Conservation (phyloP, 164 flowering plant species). For the Dillenia suffruticosa region DNA sequence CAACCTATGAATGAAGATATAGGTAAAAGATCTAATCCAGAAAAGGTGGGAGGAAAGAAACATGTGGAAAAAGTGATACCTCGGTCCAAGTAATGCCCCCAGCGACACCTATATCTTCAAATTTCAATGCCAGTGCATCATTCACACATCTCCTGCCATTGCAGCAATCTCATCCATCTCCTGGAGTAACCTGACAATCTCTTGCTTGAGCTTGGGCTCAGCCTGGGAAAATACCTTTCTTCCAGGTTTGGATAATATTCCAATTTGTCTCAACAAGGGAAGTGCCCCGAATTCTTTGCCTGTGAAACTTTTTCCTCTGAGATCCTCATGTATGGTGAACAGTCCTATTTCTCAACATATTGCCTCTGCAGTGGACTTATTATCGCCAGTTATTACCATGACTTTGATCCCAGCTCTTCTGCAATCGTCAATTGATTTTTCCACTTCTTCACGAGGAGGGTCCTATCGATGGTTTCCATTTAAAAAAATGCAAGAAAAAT, state of each 20-base stretch:
- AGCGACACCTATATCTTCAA: constrained; percentile 89
- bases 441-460: constrained; percentile 87
- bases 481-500: background rate
- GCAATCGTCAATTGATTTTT: constrained; percentile 73
- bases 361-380: constrained; percentile 88
- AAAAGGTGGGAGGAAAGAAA: background rate
- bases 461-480: constrained; percentile 41
- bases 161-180: constrained; percentile 91
- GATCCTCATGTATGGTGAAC: constrained; percentile 50
- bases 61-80: constrained; percentile 28
- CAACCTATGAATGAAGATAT: constrained; percentile 42
- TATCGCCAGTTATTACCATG: constrained; percentile 94
- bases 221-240: constrained; percentile 83
- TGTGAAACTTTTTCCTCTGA: constrained; percentile 58
- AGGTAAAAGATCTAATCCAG: background rate
- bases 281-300: constrained; percentile 81
- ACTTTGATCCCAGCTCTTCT: constrained; percentile 82
- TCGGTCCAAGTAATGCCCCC: constrained; percentile 97
- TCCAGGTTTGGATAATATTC: constrained; percentile 59
- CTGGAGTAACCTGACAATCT: constrained; percentile 84
- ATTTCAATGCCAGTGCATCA: constrained; percentile 94
- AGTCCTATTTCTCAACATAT: constrained; percentile 71
- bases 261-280: constrained; percentile 42
- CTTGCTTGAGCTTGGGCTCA: constrained; percentile 94
- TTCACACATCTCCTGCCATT: constrained; percentile 98